Conservation (phyloP, 306 rosid genomes). For the Vachellia pachyceras region DNA sequence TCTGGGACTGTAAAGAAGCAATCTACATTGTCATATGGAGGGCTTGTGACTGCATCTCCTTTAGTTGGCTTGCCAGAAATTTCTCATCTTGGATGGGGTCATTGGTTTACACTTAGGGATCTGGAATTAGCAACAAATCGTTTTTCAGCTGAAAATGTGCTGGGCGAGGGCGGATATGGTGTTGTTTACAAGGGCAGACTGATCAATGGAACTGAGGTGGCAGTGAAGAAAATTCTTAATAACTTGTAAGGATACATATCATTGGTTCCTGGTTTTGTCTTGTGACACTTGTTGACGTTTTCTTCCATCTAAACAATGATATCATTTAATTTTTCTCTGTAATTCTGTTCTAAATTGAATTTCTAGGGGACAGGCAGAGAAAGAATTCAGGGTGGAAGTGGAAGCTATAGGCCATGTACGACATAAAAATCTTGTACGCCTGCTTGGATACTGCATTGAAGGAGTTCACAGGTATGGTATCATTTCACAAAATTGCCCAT, state of each 20-base stretch:
- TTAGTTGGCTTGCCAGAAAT: constrained; percentile 84
- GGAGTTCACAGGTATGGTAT: constrained; percentile 80
- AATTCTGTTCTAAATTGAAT: constrained; percentile 36
- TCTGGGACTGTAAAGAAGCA: constrained; percentile 75
- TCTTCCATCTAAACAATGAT: constrained; percentile 7
- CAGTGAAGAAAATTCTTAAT: constrained; percentile 94
- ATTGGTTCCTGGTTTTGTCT: neutral
- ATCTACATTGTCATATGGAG: constrained; percentile 55
- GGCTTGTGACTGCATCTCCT: constrained; percentile 80
- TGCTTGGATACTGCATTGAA: constrained; percentile 89
- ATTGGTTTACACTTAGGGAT: constrained; percentile 98
- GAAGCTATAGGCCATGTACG: constrained; percentile 98
- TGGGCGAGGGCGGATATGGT: constrained; percentile 99
- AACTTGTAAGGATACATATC: constrained; percentile 71
- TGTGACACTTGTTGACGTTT: neutral
- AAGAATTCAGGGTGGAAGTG: constrained; percentile 97
- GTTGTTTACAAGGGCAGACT: constrained; percentile 86
- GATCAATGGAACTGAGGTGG: constrained; percentile 91
- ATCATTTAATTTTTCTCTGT: constrained; percentile 30
- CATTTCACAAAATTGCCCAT: constrained; percentile 19
- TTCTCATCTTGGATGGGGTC: constrained; percentile 99
- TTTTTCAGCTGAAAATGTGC: constrained; percentile 68
- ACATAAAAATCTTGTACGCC: constrained; percentile 94
- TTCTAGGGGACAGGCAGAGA: constrained; percentile 96
- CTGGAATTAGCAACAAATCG: constrained; percentile 76